A percentile compares a stretch with the other conserved stretches of the same genome.
phyloP scores from a whole-genome alignment of 1,139 yeast genomes.

The Sugiyamaella pinicola region DNA sequence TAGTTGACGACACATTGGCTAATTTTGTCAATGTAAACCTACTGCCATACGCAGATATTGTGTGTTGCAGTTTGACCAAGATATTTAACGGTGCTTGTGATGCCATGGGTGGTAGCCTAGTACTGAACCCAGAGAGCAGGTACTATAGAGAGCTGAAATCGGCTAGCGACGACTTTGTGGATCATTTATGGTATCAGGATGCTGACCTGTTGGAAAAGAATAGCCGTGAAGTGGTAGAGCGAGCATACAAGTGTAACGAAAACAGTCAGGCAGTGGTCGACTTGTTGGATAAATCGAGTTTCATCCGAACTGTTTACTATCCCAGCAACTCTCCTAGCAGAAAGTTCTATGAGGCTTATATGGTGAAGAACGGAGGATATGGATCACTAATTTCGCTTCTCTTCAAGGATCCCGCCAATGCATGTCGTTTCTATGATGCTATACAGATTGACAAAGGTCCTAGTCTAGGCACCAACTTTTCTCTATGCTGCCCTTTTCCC shows the following conservation, averaged over 20 bases:
- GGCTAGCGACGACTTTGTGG: conserved; percentile 63
- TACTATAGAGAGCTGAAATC: conserved; percentile 56
- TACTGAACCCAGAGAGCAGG: conserved; percentile 69
- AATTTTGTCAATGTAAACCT: conserved; percentile 84
- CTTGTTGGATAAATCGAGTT: conserved; percentile 42
- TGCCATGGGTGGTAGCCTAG: conserved; percentile 93
- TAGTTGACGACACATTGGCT: conserved; percentile 93
- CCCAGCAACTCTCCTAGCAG: conserved; percentile 66
- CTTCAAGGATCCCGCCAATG: conserved; percentile 66
- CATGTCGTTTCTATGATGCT: conserved; percentile 72
- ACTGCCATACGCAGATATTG: conserved; percentile 78
- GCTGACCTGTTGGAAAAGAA: conserved; percentile 90
- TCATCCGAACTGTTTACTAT: conserved; percentile 65
- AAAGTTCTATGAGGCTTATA: conserved; percentile 69
- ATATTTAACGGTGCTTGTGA: conserved; percentile 95
- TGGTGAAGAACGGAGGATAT: conserved; percentile 74
- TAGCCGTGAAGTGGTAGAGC: conserved; percentile 78
- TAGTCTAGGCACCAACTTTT: conserved; percentile 89
- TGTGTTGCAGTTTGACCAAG: conserved; percentile 85
- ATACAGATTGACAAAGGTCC: conserved; percentile 87
- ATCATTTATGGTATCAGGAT: conserved; percentile 88
- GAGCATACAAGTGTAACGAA: conserved; percentile 66
- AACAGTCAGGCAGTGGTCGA: conserved; percentile 62
- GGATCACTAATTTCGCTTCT: conserved; percentile 86
- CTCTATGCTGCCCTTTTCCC: conserved; percentile 89